These are phyloP conservation scores for Halenospora varia DNA, from an alignment of 495 filamentous ascomycete genomes.

Conservation along the genomic window DNA sequence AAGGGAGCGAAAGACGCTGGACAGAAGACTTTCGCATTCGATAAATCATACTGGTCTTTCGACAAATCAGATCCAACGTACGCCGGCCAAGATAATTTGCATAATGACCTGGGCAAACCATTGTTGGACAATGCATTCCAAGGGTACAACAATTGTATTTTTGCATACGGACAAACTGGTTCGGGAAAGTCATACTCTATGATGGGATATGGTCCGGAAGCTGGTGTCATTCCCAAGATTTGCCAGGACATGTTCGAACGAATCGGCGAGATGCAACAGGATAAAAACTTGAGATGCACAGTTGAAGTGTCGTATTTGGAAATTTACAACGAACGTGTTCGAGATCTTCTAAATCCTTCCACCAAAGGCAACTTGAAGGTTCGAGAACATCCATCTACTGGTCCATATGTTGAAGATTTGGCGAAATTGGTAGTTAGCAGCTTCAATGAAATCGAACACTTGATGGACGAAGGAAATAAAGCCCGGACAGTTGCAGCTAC, in stretches of 20 bases:
- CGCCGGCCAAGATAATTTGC: conserved; percentile 86
- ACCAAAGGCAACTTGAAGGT: conserved; percentile 97
- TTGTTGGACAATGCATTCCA: conserved; percentile 97
- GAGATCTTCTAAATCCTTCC: conserved; percentile 92
- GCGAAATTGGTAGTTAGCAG: conserved; percentile 97
- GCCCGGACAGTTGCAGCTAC: conserved; percentile 96
- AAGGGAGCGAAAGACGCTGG: conserved; percentile 63
- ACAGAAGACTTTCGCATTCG: conserved; percentile 89
- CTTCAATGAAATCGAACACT: conserved; percentile 90
- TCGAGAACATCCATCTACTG: conserved; percentile 94
- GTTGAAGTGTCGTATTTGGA: conserved; percentile 99
- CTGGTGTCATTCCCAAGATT: conserved; percentile 96
- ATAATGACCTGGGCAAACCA: conserved; percentile 81
- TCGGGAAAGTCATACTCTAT: conserved; percentile 99
- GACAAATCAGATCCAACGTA: conserved; percentile 75
- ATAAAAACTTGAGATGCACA: conserved; percentile 78
- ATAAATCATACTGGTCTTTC: conserved; percentile 98
- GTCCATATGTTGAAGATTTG: conserved; percentile 96
- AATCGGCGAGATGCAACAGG: conserved; percentile 69
- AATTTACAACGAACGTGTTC: conserved; percentile 98
- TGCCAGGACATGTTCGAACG: conserved; percentile 96
- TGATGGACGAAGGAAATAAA: conserved; percentile 99
- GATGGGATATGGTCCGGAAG: conserved; percentile 98
- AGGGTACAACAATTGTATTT: conserved; percentile 99
- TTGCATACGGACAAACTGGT: conserved; percentile 98